Evolutionary conservation across 2,329 filamentous ascomycete species (phyloP), one percentile per base, ranked within the genome.

Genomic region (Epichloe typhina): DNA sequence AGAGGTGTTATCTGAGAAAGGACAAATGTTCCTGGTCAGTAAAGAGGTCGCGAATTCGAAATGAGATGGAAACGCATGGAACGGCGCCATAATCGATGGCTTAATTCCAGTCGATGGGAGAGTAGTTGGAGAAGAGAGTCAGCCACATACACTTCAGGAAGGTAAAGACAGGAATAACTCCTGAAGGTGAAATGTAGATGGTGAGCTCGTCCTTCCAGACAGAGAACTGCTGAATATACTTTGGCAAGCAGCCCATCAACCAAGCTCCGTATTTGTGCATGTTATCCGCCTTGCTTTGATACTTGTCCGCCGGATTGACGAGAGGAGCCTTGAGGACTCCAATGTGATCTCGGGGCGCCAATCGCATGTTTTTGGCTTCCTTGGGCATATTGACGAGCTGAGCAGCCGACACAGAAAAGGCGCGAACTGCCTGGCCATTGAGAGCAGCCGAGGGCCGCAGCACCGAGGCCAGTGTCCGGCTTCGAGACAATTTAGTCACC

Each of bases 191-290:
- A 64, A 97, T 93, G 71, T 94, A 91, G 67, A 96, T 88, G 61
- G 86, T 89, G 66, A 98, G 82, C 72, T 98, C 93, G 66, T 98
- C 93, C 74, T 98, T 98, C 93, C 93, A 98, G 51, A 98, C 91
- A 12, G 90, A 95, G 74, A 97, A 97, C 73, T 98, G 93, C 74
- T 98, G 94, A 62, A 98, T 81, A 72, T 95, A 96, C 76, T 96
- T 97, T 62, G 93, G 94, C 64, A 98, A 72, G 69, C 88, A 95
- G 59, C 89, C 90, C 81, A 98, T 91, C 63, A 98, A 74, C 79
- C 95, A 98, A 65, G 94, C 83, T 63, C 93, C 93, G 66, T 98
- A 98, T 63, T 83, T 85, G 76, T 98, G 93, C 65, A 97, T 76
- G 65, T 84, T 79, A 58, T 95, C 86, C 59, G 86, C 81, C 73